Evolutionary conservation across 2,329 filamentous ascomycete genomes (phyloP), one percentile per base, ranked within the genome.

Genomic region (Aspergillus sp.): DNA sequence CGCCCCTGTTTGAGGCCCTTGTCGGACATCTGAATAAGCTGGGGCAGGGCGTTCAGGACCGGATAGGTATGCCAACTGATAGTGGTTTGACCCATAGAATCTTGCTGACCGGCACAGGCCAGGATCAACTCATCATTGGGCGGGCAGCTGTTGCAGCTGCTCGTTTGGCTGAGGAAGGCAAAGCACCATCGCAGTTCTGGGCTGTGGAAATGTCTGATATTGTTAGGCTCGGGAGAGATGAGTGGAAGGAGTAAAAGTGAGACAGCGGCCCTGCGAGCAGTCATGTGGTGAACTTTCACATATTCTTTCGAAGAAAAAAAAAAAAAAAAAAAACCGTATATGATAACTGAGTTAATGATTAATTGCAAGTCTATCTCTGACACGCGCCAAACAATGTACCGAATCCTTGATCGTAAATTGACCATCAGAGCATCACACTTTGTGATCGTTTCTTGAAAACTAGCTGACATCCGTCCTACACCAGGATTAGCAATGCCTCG

Each of bases 141-240:
- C 57, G 62, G 48, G 65, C 65, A 13, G 65, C 65, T 45, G 65
- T 68, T 2, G 59, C 61, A 25, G 65, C 65, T 50, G 63, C 62
- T 41, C 56, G 58, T 42, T 46, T 58, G 50, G 61, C 53, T 0
- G 58, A 61, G 44, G 59, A 63, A 23, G 65, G 64, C 1, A 67
- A 64, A 47, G 61, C 65, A 6, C 65, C 63, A 1, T 64, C 62
- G 6, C 62, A 60, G n/a, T 66, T 61, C 36, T 69, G 67, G 67
- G 53, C 63, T 23, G 4, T 68, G 14, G 64, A 68, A 46, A 52
- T 57, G 52, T 53, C 59, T 43, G 65, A 69, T 59, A 65, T 69
- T 46, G 55, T 69, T 38, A 63, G 53, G 49, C 54, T 63, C 21
- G 66, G 66, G 2, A 58, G 64, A 52, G 60, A 64, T 23, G 61